Evolutionary conservation across 805 yeast species (phyloP).

Genomic region (Monosporozyma aerobia): DNA sequence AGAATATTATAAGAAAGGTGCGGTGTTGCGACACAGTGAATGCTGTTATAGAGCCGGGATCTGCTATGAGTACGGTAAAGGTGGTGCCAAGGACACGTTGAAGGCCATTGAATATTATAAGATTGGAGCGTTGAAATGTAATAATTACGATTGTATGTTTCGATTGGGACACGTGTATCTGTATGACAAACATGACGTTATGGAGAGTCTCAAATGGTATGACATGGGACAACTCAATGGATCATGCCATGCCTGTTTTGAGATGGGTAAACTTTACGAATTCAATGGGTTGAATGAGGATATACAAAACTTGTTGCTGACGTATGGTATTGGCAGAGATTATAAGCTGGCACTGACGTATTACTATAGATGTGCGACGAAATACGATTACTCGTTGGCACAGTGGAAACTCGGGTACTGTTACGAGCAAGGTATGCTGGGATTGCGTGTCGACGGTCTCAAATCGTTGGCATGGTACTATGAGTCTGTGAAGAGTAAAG

Average conservation of each 20-base stretch:
- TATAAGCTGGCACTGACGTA: conserved; percentile 35
- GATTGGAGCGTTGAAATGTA: conserved; percentile 53
- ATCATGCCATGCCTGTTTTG: conserved; percentile 50
- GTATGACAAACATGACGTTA: conserved; percentile 12
- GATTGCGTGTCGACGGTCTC: conserved; percentile 42
- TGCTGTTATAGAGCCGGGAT: conserved; percentile 65
- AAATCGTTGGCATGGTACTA: conserved; percentile 68
- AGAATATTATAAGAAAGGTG: conserved; percentile 50
- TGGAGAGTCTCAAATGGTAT: conserved; percentile 42
- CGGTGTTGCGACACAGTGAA: conserved; percentile 45
- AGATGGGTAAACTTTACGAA: conserved; percentile 49
- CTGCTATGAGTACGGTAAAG: conserved; percentile 45
- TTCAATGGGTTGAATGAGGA: conserved; percentile 29
- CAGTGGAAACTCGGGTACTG: conserved; percentile 65
- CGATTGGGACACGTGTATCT: conserved; percentile 42
- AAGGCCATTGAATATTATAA: conserved; percentile 47
- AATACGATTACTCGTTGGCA: conserved; percentile 52
- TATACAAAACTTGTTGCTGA: conserved; percentile 10
- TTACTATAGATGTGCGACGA: conserved; percentile 49
- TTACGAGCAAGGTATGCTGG: conserved; percentile 59
- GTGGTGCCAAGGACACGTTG: conserved; percentile 38
- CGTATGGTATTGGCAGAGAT: not conserved
- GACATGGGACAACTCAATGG: conserved; percentile 34
- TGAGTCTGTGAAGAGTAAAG: conserved; percentile 42
- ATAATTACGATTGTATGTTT: conserved; percentile 56